These are phyloP conservation scores for Boletus sp. DNA, from an alignment of 768 basidiomycete species.

Conservation along the genomic window DNA sequence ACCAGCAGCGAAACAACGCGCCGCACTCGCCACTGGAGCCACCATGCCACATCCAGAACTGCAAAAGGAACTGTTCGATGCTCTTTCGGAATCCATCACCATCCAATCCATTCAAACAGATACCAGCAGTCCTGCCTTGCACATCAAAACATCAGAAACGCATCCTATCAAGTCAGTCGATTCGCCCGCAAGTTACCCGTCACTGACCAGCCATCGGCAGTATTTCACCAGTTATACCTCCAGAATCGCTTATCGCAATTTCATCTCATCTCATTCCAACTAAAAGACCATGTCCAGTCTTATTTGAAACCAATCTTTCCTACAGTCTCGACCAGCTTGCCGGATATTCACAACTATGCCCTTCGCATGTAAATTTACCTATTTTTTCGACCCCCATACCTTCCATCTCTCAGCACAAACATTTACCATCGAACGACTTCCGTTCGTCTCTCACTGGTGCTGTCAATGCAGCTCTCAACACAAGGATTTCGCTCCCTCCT, in stretches of 20 bases:
- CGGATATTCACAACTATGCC: constrained; percentile 43
- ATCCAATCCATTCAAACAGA: not conserved
- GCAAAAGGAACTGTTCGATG: constrained; percentile 49
- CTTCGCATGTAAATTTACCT: constrained; percentile 39
- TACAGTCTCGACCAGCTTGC: constrained; percentile 31
- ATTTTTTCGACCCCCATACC: constrained; percentile 15
- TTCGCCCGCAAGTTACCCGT: not conserved
- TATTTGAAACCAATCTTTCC: constrained; percentile 36
- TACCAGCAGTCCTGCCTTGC: not conserved
- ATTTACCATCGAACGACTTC: constrained; percentile 2
- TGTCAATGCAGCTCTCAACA: constrained; percentile 21
- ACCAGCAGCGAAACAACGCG: constrained; percentile 23
- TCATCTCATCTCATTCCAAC: constrained; percentile 32
- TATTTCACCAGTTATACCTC: constrained; percentile 56
- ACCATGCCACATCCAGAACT: constrained; percentile 28
- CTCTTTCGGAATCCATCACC: constrained; percentile 46
- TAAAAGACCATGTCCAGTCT: constrained; percentile 21
- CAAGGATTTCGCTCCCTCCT: constrained; percentile 16
- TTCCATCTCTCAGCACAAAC: constrained; percentile 12
- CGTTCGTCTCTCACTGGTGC: constrained; percentile 21
- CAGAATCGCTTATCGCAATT: constrained; percentile 43
- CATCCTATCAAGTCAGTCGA: constrained; percentile 80
- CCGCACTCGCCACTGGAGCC: constrained; percentile 19
- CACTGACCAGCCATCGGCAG: constrained; percentile 26
- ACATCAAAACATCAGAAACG: constrained; percentile 67